Conservation (phyloP, 148 eudicot genomes). For the Chenopodium album region DNA sequence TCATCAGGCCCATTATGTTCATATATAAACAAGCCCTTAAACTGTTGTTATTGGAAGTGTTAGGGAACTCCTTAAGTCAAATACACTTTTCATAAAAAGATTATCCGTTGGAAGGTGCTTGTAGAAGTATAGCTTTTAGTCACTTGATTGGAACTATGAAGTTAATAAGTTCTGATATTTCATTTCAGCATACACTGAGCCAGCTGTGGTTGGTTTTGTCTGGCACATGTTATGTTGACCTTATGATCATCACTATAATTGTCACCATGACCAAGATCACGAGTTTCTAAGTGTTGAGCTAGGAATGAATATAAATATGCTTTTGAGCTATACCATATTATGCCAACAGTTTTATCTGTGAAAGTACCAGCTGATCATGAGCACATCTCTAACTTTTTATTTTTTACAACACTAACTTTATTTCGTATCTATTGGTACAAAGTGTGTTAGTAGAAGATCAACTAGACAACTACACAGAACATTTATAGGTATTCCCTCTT, state of each 20-base stretch:
- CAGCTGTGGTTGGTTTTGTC: background rate
- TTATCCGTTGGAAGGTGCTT: background rate
- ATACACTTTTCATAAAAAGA: background rate
- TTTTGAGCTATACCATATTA: background rate
- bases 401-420: background rate
- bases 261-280: background rate
- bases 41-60: background rate
- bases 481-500: background rate
- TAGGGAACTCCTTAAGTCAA: background rate
- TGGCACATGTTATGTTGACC: background rate
- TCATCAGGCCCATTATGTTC: background rate
- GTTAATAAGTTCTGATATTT: background rate
- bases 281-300: background rate
- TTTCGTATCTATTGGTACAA: background rate
- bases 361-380: background rate
- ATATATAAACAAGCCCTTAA: background rate
- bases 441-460: background rate
- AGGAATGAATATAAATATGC: background rate
- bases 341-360: background rate
- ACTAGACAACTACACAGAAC: background rate
- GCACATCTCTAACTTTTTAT: background rate
- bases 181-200: background rate
- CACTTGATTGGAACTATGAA: background rate
- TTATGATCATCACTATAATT: background rate
- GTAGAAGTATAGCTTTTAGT: background rate